These are phyloP conservation scores for Thymus mandschuricus DNA, from an alignment of 257 asterid species.

Conservation along the genomic window DNA sequence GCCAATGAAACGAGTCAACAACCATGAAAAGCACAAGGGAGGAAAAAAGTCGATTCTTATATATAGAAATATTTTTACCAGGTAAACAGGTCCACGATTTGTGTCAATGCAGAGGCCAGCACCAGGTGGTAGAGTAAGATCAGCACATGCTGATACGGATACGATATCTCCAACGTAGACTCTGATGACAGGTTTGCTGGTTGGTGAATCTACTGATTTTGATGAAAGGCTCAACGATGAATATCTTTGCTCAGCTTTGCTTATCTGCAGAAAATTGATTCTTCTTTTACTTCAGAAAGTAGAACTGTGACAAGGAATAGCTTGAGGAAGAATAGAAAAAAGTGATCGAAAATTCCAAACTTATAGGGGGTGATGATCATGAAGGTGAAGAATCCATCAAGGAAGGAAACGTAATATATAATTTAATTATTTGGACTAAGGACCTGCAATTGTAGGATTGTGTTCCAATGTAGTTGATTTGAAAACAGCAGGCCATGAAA, in stretches of 20 bases:
- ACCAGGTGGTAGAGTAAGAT: conserved; percentile 96
- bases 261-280: conserved; percentile 51
- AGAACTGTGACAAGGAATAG: conserved; percentile 1
- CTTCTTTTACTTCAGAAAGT: conserved; percentile 23
- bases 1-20: background rate
- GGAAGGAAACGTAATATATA: background rate
- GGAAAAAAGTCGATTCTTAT: background rate
- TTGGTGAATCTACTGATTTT: conserved; percentile 51
- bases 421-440: conserved; percentile 1
- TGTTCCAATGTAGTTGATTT: conserved; percentile 7
- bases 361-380: background rate
- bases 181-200: conserved; percentile 56
- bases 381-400: background rate
- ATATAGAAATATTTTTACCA: conserved; percentile 52
- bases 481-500: background rate
- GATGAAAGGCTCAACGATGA: conserved; percentile 60
- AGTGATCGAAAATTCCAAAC: background rate
- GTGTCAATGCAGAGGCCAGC: conserved; percentile 92
- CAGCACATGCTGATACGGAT: conserved; percentile 83
- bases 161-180: conserved; percentile 72
- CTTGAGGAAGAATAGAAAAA: background rate
- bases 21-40: background rate
- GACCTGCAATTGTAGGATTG: conserved; percentile 4
- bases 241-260: conserved; percentile 56
- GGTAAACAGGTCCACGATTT: conserved; percentile 72